phyloP scores from a whole-genome alignment of 2,329 filamentous ascomycete genomes.

The Paraconiothyrium brasiliense region DNA sequence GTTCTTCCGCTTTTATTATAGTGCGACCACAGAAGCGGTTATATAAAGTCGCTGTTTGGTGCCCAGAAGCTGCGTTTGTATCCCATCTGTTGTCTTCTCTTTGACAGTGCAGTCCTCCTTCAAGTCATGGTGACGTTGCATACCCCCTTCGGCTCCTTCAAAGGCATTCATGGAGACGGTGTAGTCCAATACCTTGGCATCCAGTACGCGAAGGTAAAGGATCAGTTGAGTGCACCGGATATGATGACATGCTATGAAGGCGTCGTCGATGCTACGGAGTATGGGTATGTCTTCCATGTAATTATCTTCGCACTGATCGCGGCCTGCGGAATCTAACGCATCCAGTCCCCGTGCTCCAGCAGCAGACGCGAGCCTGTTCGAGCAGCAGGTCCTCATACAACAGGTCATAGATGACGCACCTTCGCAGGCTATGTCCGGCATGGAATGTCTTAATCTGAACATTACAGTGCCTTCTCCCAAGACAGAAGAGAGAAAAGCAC shows the following conservation, averaged over 20 bases:
- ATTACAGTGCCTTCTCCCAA: conserved; percentile 50
- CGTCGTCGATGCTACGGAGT: conserved; percentile 38
- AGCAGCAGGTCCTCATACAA: conserved; percentile 35
- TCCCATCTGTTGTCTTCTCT: background rate
- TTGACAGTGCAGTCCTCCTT: background rate
- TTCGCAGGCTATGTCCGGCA: conserved; percentile 51
- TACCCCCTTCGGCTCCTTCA: conserved; percentile 24
- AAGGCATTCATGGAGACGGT: conserved; percentile 22
- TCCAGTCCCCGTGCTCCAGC: conserved; percentile 30
- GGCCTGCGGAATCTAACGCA: background rate
- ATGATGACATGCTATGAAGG: conserved; percentile 30
- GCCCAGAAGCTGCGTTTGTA: background rate
- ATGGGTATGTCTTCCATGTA: conserved; percentile 37
- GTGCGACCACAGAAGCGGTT: background rate
- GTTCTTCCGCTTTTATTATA: background rate
- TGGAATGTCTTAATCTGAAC: conserved; percentile 62
- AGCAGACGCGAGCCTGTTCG: conserved; percentile 27
- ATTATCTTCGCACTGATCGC: background rate
- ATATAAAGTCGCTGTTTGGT: background rate
- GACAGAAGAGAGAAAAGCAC: conserved; percentile 32
- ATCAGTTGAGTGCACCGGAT: conserved; percentile 43
- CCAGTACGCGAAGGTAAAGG: conserved; percentile 44
- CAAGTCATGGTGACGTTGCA: conserved; percentile 5
- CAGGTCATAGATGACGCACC: conserved; percentile 22
- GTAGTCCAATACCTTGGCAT: conserved; percentile 44